Percentiles rank a stretch among this genome's conserved stretches.
Evolutionary conservation across 164 flowering plant species (phyloP).

Genomic region (Annona squamosa): DNA sequence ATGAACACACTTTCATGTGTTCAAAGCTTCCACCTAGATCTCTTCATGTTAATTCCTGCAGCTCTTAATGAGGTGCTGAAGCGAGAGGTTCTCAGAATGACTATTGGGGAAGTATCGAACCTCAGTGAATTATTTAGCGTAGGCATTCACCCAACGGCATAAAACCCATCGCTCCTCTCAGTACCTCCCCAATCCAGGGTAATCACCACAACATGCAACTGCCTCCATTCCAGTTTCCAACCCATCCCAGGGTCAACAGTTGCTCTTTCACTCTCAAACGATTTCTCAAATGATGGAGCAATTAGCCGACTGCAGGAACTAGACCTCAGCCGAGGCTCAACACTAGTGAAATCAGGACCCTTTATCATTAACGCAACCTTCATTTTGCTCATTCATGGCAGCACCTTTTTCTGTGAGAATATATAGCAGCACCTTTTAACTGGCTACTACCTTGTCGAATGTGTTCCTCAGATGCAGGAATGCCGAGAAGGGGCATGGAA

Average conservation of each 20-base stretch:
- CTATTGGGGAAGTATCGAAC: slow-evolving; percentile 57
- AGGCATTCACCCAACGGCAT: slow-evolving; percentile 57
- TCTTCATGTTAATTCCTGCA: slow-evolving; percentile 18
- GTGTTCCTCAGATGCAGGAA: slow-evolving; percentile 10
- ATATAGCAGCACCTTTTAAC: too few relatives aligned
- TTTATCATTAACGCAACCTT: too few relatives aligned
- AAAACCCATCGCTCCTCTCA: slow-evolving; percentile 35
- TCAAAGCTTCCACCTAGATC: not conserved
- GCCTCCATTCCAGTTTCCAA: slow-evolving; percentile 44
- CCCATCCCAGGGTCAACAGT: slow-evolving; percentile 33
- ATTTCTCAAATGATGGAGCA: slow-evolving; percentile 56
- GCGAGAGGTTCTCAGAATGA: slow-evolving; percentile 73
- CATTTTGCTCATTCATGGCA: too few relatives aligned
- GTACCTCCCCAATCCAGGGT: slow-evolving; percentile 34
- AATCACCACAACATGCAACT: slow-evolving; percentile 30
- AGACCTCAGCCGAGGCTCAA: slow-evolving; percentile 60
- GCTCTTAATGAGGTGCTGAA: slow-evolving; percentile 77
- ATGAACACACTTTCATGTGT: too few relatives aligned
- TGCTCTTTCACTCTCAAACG: slow-evolving; percentile 30
- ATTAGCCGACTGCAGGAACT: slow-evolving; percentile 79
- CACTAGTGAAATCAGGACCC: slow-evolving; percentile 63
- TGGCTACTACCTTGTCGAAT: not conserved
- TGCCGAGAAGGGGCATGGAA: not conserved
- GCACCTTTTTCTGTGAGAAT: too few relatives aligned
- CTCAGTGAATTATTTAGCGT: slow-evolving; percentile 45